phyloP scores from a whole-genome alignment of 768 basidiomycete species.

The Pleurotus salmoneostramineus region DNA sequence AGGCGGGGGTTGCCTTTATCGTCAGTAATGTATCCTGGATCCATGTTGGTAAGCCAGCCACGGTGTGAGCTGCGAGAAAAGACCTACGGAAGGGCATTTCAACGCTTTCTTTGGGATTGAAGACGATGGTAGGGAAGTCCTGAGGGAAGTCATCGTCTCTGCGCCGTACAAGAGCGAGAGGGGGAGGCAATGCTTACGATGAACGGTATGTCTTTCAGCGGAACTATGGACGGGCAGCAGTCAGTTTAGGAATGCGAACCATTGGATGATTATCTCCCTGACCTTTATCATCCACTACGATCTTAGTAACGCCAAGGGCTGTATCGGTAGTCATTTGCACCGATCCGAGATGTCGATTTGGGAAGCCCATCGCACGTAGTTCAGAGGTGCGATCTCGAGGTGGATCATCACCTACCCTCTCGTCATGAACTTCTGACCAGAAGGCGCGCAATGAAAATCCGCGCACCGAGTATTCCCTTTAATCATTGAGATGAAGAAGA shows the following conservation, averaged over 20 bases:
- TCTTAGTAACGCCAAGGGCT: constrained; percentile 86
- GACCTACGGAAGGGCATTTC: constrained; percentile 95
- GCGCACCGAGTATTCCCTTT: constrained; percentile 31
- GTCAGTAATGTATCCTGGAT: constrained; percentile 41
- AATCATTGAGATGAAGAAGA: background rate
- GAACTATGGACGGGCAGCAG: constrained; percentile 31
- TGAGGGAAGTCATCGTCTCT: constrained; percentile 20
- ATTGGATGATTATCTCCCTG: constrained; percentile 11
- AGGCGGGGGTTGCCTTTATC: constrained; percentile 62
- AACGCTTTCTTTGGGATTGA: constrained; percentile 85
- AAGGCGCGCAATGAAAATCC: background rate
- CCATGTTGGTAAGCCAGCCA: background rate
- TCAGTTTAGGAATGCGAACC: background rate
- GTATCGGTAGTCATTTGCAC: constrained; percentile 99
- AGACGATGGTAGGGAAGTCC: constrained; percentile 88
- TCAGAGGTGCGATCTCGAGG: constrained; percentile 91
- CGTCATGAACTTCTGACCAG: background rate
- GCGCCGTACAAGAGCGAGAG: background rate
- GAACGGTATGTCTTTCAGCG: constrained; percentile 70
- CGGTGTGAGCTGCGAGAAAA: background rate
- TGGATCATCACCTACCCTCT: constrained; percentile 80
- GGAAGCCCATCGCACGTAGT: constrained; percentile 83
- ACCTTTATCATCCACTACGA: constrained; percentile 73
- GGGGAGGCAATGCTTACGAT: constrained; percentile 42
- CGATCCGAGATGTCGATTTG: constrained; percentile 77